phyloP scores from a whole-genome alignment of 306 rosid genomes.

The Lathyrus tuberosus region DNA sequence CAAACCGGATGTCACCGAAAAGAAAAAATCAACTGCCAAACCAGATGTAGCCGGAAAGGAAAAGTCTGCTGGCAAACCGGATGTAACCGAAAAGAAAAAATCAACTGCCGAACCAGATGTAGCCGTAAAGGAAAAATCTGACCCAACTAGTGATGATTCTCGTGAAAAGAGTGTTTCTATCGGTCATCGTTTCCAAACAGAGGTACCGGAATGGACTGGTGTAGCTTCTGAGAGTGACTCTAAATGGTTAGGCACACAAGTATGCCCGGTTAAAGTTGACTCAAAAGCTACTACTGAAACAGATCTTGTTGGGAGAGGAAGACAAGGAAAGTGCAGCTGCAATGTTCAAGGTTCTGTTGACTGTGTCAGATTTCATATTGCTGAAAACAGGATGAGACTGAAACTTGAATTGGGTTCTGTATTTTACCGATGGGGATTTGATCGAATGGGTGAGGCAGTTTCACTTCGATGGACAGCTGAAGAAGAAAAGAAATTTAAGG shows the following conservation, averaged over 20 bases:
- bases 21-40: not conserved
- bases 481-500: constrained; percentile 73
- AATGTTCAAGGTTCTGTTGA: constrained; percentile 61
- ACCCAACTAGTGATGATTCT: constrained; percentile 38
- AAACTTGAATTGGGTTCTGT: constrained; percentile 67
- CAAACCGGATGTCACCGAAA: not conserved
- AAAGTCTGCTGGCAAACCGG: constrained; percentile 8
- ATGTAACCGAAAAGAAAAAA: constrained; percentile 1
- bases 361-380: constrained; percentile 83
- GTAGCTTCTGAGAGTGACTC: constrained; percentile 60
- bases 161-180: constrained; percentile 47
- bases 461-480: constrained; percentile 76
- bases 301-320: constrained; percentile 52
- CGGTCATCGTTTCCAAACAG: constrained; percentile 68
- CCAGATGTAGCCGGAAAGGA: not conserved
- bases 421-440: constrained; percentile 73
- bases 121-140: not conserved
- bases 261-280: constrained; percentile 58
- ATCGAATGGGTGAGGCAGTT: constrained; percentile 87
- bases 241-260: constrained; percentile 74
- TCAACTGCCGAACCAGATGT: constrained; percentile 27
- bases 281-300: constrained; percentile 11
- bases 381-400: constrained; percentile 76
- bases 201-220: constrained; percentile 78
- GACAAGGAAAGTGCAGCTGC: constrained; percentile 63